Evolutionary conservation across 257 asterid species (phyloP).

Genomic region (Fraxinus cuspidata): DNA sequence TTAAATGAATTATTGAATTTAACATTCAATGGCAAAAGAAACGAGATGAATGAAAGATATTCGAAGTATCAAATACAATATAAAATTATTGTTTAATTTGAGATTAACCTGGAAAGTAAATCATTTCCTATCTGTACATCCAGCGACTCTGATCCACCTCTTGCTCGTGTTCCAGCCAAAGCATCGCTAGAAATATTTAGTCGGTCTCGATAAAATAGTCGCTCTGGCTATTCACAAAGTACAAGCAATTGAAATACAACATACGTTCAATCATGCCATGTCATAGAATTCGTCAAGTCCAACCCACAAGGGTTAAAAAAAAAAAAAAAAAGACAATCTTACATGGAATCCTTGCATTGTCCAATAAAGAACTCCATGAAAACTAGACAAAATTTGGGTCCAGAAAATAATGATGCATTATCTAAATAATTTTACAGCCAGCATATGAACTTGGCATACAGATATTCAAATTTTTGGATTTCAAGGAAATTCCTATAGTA

Average conservation of each 20-base stretch:
- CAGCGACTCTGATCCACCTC: slow-evolving; percentile 74
- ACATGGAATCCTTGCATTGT: neutral
- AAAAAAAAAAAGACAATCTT: too few relatives aligned
- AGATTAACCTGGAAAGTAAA: slow-evolving; percentile 79
- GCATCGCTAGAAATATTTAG: slow-evolving; percentile 85
- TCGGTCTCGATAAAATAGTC: slow-evolving; percentile 72
- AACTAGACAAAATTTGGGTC: slow-evolving; percentile 10
- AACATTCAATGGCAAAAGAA: neutral
- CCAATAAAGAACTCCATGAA: slow-evolving; percentile 13
- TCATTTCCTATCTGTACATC: slow-evolving; percentile 83
- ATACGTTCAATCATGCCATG: slow-evolving; percentile 16
- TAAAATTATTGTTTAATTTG: slow-evolving; percentile 1
- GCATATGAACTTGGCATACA: neutral
- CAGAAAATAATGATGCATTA: neutral
- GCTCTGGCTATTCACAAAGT: slow-evolving; percentile 72
- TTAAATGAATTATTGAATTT: neutral
- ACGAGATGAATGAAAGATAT: slow-evolving; percentile 1
- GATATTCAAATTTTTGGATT: neutral
- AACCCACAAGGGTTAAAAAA: neutral
- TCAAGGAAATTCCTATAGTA: neutral
- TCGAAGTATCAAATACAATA: slow-evolving; percentile 8
- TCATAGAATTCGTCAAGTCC: neutral
- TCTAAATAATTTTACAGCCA: neutral
- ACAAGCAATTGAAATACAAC: slow-evolving; percentile 20
- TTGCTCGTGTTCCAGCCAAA: slow-evolving; percentile 92